Evolutionary conservation across 371 early-diverging fungal genomes (phyloP).

Genomic region (Mortierella sp.): DNA sequence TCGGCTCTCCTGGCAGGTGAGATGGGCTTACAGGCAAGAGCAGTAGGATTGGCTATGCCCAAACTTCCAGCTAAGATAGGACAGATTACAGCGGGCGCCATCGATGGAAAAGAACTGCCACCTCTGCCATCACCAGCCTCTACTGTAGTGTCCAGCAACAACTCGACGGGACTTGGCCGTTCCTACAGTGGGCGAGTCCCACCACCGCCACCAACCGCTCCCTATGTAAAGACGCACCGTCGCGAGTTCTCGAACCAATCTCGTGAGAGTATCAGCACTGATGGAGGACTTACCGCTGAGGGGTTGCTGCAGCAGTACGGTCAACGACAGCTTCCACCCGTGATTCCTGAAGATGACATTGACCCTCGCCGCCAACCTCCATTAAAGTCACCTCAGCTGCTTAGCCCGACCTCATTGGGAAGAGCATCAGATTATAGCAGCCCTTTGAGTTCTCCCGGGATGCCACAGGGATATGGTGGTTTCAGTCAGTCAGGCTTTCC

Average conservation of each 20-base stretch:
- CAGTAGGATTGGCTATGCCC: conserved; percentile 49
- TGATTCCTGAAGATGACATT: conserved; percentile 13
- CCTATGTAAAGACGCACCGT: conserved; percentile 9
- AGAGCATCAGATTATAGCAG: conserved; percentile 2
- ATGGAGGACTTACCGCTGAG: conserved; percentile 34
- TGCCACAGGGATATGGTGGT: not conserved
- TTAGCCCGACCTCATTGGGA: not conserved
- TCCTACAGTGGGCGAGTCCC: conserved; percentile 2
- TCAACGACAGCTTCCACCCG: conserved; percentile 8
- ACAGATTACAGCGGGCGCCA: not conserved
- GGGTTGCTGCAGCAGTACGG: conserved; percentile 43
- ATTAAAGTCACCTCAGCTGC: not conserved
- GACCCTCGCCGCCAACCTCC: conserved; percentile 7
- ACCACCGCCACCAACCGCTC: conserved; percentile 3
- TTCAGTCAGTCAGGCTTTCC: conserved; percentile 20
- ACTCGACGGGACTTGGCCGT: not conserved
- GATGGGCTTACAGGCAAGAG: conserved; percentile 45
- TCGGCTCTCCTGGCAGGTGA: conserved; percentile 47
- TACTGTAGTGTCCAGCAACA: not conserved
- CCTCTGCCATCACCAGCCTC: conserved; percentile 15
- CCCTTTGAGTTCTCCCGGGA: conserved; percentile 15
- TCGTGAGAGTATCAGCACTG: conserved; percentile 45
- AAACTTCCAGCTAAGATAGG: conserved; percentile 57
- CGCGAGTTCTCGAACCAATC: conserved; percentile 12
- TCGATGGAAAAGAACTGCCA: conserved; percentile 26